Conservation (phyloP, 805 yeast species). For the Clavispora phyllophila region DNA sequence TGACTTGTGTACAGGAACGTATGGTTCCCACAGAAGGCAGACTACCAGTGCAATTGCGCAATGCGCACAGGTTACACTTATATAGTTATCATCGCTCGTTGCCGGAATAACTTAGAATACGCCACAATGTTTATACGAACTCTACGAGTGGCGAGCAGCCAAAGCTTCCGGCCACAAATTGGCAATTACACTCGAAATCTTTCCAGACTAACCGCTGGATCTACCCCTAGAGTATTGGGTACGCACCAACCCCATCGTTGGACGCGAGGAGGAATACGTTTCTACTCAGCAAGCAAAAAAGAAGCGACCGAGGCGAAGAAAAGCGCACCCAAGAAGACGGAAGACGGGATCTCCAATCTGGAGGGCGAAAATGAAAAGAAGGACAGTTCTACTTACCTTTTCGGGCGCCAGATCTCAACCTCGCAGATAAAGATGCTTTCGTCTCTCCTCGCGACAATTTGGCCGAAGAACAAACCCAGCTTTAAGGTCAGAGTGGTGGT, state of each 20-base stretch:
- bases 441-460: constrained; percentile 63
- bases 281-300: background rate
- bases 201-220: background rate
- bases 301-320: background rate
- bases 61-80: background rate
- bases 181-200: background rate
- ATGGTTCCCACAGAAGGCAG: background rate
- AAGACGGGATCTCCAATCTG: background rate
- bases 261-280: background rate
- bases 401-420: constrained; percentile 19
- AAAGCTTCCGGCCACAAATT: background rate
- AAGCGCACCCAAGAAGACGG: background rate
- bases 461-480: constrained; percentile 72
- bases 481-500: constrained; percentile 69
- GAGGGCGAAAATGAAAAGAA: background rate
- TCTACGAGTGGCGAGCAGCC: background rate
- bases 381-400: constrained; percentile 3
- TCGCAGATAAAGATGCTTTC: constrained; percentile 54
- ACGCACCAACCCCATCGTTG: background rate
- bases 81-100: background rate
- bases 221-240: background rate
- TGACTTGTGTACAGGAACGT: background rate
- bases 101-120: background rate
- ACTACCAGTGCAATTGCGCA: background rate
- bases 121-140: background rate